Conservation (phyloP, 805 yeast species). For the Cephaloascus albidus region DNA sequence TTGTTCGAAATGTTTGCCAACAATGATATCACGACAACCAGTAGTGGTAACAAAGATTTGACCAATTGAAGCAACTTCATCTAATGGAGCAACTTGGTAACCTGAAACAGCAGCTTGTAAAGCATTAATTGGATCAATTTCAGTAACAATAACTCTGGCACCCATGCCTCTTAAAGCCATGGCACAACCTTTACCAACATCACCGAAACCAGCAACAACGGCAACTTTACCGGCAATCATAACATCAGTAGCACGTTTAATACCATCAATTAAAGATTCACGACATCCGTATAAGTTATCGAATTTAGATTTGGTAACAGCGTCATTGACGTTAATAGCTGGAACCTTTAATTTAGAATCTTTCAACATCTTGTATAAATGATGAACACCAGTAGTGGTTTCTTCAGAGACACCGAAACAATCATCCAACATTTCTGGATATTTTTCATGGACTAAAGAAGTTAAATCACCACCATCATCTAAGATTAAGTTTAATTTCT, state of each 20-base stretch:
- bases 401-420: conserved; percentile 97
- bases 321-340: conserved; percentile 98
- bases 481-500: conserved; percentile 91
- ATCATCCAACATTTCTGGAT: conserved; percentile 94
- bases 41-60: conserved; percentile 99
- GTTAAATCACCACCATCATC: conserved; percentile 99
- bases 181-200: conserved; percentile 99
- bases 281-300: conserved; percentile 99
- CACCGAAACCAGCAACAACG: conserved; percentile 99
- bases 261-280: conserved; percentile 97
- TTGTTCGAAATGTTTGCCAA: conserved; percentile 71
- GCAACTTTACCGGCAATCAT: conserved; percentile 99
- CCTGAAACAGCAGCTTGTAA: conserved; percentile 99
- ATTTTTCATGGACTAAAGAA: conserved; percentile 90
- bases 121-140: conserved; percentile 98
- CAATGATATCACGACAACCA: conserved; percentile 98
- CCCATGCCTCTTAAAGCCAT: conserved; percentile 98
- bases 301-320: conserved; percentile 98
- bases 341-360: conserved; percentile 91
- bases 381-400: conserved; percentile 99
- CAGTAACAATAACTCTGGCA: conserved; percentile 96
- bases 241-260: conserved; percentile 99
- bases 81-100: conserved; percentile 93
- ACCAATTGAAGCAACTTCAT: conserved; percentile 85
- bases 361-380: conserved; percentile 90